A percentile compares a stretch with the other conserved stretches of the same genome.
phyloP scores from a whole-genome alignment of 1,284 basidiomycete genomes.

The Microbotryum lychnidis-dioicae region DNA sequence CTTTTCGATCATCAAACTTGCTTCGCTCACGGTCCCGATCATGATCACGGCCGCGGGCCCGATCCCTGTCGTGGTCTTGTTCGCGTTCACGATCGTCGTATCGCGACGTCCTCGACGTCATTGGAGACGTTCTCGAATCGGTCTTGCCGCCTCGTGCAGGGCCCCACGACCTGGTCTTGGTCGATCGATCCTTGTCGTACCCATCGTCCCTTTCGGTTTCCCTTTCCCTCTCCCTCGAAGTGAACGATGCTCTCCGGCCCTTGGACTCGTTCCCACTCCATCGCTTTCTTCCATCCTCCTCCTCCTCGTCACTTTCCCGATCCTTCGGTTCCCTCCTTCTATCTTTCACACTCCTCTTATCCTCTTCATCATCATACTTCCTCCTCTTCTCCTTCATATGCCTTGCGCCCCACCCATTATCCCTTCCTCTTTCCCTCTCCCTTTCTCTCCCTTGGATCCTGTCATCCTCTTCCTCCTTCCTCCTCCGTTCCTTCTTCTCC shows the following conservation, averaged over 20 bases:
- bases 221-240: not conserved
- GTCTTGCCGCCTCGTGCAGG: not conserved
- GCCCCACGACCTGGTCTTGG: not conserved
- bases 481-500: not conserved
- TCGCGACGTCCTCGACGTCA: not conserved
- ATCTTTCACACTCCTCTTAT: not conserved
- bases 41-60: not conserved
- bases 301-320: too few relatives aligned
- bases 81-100: not conserved
- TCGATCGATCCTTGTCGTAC: conserved; percentile 1
- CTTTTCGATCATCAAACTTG: conserved; percentile 9
- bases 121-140: not conserved
- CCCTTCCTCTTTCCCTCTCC: not conserved
- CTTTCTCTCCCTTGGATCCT: not conserved
- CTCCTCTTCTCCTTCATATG: not conserved
- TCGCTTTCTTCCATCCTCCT: not conserved
- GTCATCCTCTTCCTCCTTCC: not conserved
- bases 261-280: not conserved
- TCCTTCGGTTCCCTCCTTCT: not conserved
- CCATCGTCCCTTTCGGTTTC: not conserved
- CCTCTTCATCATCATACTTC: not conserved
- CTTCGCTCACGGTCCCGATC: conserved; percentile 1
- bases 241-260: not conserved
- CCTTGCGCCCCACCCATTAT: conserved; percentile 1
- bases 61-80: not conserved